Evolutionary conservation across 768 basidiomycete genomes (phyloP), one percentile per base, ranked within the genome.

Genomic region (Naematelia encephala): DNA sequence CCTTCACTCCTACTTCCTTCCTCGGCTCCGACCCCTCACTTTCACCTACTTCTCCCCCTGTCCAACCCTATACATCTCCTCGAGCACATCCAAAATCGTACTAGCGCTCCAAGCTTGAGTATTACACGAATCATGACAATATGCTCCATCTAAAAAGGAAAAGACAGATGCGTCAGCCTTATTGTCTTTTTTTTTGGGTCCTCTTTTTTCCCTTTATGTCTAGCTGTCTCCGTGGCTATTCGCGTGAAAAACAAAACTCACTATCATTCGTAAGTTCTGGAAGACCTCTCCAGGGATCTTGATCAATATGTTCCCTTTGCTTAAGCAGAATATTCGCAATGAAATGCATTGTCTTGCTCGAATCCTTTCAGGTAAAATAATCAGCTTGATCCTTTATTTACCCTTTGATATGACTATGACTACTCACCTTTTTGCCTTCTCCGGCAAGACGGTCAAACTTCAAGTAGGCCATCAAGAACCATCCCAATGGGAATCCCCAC

Each of bases 61-160:
- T 16, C 34, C 34, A 16, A 39, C 16, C 59, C 64, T 70, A 64
- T 88, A 84, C 55, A 88, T 89, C 49, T 82, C 83, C 67, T 91
- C 85, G 51, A 96, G 77, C 75, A 93, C 89, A 79, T 96, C 93
- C 25, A 98, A 80, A 63, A 97, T 77, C 22, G 91, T 94, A 76
- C 90, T 91, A 47, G 90, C 85, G 70, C 90, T 91, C 96, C 94
- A 98, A 3, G 94, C 96, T 74, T 98, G 96, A 25, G 96, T 92
- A 47, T 83, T 81, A 74, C 94, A 98, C 47, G 91, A 91, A 77
- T 98, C 93, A 52, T 77, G 76, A 73, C 94, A 98, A 78, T 84
- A 85, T 39, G 80, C 79, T 11, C 93, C 94, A 62, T 91, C 83
- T 73, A 42, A 27, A 22, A 4, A 3, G n/a, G n/a, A n/a, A n/a